phyloP scores from a whole-genome alignment of 352 stramenopile genomes.

The Globisporangium alternatum region DNA sequence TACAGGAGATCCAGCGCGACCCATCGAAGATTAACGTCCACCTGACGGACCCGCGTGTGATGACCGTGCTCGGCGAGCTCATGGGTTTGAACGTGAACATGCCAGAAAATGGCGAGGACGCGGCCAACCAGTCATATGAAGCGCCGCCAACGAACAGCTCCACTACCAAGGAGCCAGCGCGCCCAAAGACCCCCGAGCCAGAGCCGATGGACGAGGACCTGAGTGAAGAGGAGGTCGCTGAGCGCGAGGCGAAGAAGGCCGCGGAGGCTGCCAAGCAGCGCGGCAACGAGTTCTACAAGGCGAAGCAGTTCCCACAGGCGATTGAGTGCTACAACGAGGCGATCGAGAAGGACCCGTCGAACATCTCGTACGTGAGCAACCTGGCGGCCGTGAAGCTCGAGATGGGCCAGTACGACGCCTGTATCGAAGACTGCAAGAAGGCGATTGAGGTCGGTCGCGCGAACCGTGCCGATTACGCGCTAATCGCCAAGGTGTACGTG shows the following conservation, averaged over 20 bases:
- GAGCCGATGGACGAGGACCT: conserved; percentile 85
- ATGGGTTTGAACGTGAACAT: conserved; percentile 83
- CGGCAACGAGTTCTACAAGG: conserved; percentile 98
- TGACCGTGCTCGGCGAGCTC: conserved; percentile 85
- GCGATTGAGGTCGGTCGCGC: conserved; percentile 95
- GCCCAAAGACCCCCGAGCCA: conserved; percentile 35
- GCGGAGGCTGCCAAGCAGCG: conserved; percentile 92
- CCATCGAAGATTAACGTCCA: conserved; percentile 75
- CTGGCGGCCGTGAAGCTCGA: conserved; percentile 97
- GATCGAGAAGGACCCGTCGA: conserved; percentile 92
- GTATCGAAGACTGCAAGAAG: conserved; percentile 93
- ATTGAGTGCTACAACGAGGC: conserved; percentile 96
- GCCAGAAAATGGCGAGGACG: conserved; percentile 50
- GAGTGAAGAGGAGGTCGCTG: conserved; percentile 80
- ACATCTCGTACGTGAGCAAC: conserved; percentile 98
- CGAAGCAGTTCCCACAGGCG: conserved; percentile 94
- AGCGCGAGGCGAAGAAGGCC: conserved; percentile 53
- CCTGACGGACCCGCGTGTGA: conserved; percentile 80
- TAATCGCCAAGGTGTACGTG: conserved; percentile 95
- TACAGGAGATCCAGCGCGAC: conserved; percentile 77
- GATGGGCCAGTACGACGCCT: conserved; percentile 93
- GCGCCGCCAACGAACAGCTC: conserved; percentile 18
- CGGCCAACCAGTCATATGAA: conserved; percentile 18
- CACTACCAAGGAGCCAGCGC: conserved; percentile 29
- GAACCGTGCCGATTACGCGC: conserved; percentile 94